Base-by-base conservation (phyloP, 768 basidiomycete species). In the Phlebiopsis gigantea region DNA sequence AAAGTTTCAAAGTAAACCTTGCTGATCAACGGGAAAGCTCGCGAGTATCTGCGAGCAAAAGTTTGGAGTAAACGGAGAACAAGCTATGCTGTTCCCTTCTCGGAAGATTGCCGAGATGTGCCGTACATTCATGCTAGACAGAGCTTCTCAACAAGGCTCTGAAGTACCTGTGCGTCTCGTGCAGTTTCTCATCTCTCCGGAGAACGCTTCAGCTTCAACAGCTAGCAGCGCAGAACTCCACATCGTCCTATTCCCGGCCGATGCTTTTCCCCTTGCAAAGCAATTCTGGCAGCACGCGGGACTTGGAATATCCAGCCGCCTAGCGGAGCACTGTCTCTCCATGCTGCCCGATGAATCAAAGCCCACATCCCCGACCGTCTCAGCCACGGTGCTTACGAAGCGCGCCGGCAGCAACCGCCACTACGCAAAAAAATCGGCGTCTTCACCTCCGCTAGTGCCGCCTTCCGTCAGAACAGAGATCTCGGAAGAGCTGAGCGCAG, bases 281-380 rank as follows among this genome's bases (percentile, higher is more conserved):
- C 80, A 93, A 69, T 98, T 95, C 71, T 98, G 96, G 96, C 95
- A 98, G 63, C 96, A 98, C 68, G 84, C 88, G 0, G 96, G 96
- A 0, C 74, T 88, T 57, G 94, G 95, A 1, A 85, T 99, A 41
- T 93, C 90, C 2, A 93, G 90, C 58, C 85, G 96, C 6, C 72
- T 88, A 19, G 93, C 93, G 4, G 93, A 94, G 57, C 77, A 83
- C 56, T 93, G 90, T 66, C 76, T 98, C 43, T 76, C 83, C 26
- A 74, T 92, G 63, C 76, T 94, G 1, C 80, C 84, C 0, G 79
- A 62, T 24, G 65, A 66, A 15, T 7, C 47, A 10, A 47, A 55
- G 5, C 62, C 63, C 43, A 55, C 30, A 19, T 31, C 62, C 9
- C 55, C 62, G 8, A 25, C 57, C 2, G 1, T 41, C 12, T 31